These are phyloP conservation scores for Phytophthora constricta DNA, from an alignment of 352 stramenopile genomes.

Conservation along the genomic window DNA sequence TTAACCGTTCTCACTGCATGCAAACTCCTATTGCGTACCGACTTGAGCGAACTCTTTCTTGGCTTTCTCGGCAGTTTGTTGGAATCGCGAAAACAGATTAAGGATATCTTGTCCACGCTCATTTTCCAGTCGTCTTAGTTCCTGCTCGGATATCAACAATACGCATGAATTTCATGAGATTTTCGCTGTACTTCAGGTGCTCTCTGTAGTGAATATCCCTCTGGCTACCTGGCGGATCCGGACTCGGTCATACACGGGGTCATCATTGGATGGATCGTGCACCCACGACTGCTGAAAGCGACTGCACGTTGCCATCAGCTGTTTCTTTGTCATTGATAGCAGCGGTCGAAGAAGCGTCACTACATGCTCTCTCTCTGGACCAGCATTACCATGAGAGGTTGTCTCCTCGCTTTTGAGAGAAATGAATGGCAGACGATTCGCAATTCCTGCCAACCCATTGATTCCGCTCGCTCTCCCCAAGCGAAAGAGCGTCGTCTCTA, in stretches of 20 bases:
- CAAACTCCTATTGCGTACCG: conserved; percentile 37
- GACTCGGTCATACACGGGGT: conserved; percentile 78
- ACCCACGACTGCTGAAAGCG: conserved; percentile 80
- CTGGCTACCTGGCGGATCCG: conserved; percentile 76
- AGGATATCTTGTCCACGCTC: conserved; percentile 46
- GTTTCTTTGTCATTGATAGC: conserved; percentile 60
- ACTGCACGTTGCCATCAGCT: conserved; percentile 72
- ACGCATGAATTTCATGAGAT: no score
- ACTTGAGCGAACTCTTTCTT: conserved; percentile 56
- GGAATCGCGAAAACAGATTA: conserved; percentile 55
- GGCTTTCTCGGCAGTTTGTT: conserved; percentile 50
- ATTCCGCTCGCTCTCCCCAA: conserved; percentile 76
- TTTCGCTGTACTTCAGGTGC: no score
- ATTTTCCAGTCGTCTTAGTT: conserved; percentile 52
- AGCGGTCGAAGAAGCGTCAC: conserved; percentile 66
- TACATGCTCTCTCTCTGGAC: conserved; percentile 8
- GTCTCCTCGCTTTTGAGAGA: conserved; percentile 11
- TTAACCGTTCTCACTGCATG: background rate
- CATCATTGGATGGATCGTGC: conserved; percentile 85
- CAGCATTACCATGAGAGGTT: background rate
- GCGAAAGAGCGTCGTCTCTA: conserved; percentile 85
- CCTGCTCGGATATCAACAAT: conserved; percentile 29
- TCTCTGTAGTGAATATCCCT: conserved; percentile 4
- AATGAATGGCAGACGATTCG: conserved; percentile 38
- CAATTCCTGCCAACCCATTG: conserved; percentile 79